Percentiles rank a stretch among this genome's conserved stretches.
Conservation (phyloP, 805 yeast genomes). For the Schwanniomyces vanrijiae region DNA sequence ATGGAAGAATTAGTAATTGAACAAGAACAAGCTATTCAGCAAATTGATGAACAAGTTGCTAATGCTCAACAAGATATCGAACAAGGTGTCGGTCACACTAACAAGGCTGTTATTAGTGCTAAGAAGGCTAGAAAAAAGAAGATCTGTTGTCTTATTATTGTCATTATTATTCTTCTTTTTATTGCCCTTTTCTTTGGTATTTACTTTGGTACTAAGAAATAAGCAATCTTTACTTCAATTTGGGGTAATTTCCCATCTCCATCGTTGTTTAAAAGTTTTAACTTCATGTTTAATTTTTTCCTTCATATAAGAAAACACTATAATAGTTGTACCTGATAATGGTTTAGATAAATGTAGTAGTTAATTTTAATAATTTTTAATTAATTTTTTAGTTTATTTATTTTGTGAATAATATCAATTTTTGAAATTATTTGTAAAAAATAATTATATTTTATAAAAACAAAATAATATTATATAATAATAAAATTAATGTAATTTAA, state of each 20-base stretch:
- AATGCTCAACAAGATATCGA: slow-evolving; percentile 89
- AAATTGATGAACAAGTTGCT: slow-evolving; percentile 75
- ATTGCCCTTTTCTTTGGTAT: slow-evolving; percentile 71
- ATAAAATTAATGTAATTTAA: too few species aligned
- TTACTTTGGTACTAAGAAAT: slow-evolving; percentile 43
- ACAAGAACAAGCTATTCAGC: slow-evolving; percentile 86
- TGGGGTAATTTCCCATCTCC: not conserved
- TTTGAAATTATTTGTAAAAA: not conserved
- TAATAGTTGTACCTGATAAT: not conserved
- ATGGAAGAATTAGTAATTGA: slow-evolving; percentile 96
- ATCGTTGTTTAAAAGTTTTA: not conserved
- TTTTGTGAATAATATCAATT: not conserved
- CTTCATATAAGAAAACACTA: not conserved
- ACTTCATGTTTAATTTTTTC: not conserved
- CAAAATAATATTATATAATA: too few species aligned
- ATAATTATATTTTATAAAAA: not conserved
- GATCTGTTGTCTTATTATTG: slow-evolving; percentile 77
- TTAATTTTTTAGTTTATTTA: not conserved
- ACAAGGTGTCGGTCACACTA: slow-evolving; percentile 91
- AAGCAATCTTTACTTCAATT: not conserved
- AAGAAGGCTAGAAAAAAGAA: slow-evolving; percentile 88
- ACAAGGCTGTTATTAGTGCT: slow-evolving; percentile 85
- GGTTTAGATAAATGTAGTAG: not conserved
- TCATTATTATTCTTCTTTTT: slow-evolving; percentile 56
- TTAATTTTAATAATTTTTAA: not conserved